Percentiles rank a stretch among this genome's conserved stretches.
phyloP scores from a whole-genome alignment of 805 yeast species.

The Wickerhamiella sergipiensis region DNA sequence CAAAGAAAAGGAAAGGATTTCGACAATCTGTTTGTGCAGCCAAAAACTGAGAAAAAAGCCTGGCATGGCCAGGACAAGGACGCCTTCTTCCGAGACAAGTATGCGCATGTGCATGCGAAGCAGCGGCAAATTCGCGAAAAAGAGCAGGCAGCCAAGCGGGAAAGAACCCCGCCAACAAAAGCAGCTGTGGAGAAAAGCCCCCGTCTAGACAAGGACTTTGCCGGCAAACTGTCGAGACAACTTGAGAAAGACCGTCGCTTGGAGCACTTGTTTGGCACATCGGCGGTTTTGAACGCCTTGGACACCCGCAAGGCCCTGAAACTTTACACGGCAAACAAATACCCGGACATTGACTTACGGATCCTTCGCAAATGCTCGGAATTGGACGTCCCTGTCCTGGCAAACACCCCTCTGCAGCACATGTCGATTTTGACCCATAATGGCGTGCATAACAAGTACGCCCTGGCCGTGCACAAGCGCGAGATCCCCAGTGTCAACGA shows the following conservation, averaged over 20 bases:
- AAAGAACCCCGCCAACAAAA: neutral
- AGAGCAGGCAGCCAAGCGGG: constrained; percentile 16
- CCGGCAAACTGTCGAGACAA: constrained; percentile 2
- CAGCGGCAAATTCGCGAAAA: constrained; percentile 21
- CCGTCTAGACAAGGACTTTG: constrained; percentile 10
- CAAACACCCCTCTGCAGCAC: constrained; percentile 33
- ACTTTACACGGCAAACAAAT: constrained; percentile 33
- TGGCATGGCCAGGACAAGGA: constrained; percentile 64
- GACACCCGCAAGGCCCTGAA: constrained; percentile 40
- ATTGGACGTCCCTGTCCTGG: constrained; percentile 28
- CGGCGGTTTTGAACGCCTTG: constrained; percentile 61
- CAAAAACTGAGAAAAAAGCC: constrained; percentile 34
- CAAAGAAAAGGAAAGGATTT: constrained; percentile 7
- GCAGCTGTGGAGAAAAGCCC: neutral
- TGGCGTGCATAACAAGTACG: constrained; percentile 73
- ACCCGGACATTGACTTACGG: constrained; percentile 25
- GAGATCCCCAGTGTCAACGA: constrained; percentile 21
- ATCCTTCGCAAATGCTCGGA: constrained; percentile 37
- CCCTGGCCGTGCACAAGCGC: constrained; percentile 50
- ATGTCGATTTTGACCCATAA: constrained; percentile 47
- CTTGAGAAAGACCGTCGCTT: constrained; percentile 29
- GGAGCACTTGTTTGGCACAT: constrained; percentile 67
- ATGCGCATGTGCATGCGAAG: constrained; percentile 52
- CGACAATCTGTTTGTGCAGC: constrained; percentile 12
- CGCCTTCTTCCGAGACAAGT: constrained; percentile 44